Evolutionary conservation across 1,284 basidiomycete genomes (phyloP).

Genomic region (Clitocybe nebularis): DNA sequence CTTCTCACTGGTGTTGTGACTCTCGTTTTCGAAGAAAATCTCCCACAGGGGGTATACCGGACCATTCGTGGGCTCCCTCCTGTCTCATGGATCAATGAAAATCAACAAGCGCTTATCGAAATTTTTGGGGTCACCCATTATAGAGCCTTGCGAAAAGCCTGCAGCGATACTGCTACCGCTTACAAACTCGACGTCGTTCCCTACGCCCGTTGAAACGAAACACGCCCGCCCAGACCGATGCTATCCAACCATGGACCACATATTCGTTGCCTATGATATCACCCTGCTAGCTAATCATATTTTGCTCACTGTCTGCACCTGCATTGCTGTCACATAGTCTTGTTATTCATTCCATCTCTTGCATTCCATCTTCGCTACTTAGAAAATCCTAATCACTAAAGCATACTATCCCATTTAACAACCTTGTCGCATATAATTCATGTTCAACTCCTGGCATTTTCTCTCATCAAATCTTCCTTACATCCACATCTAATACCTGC

Average conservation of each 20-base stretch:
- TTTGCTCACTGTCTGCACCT: constrained; percentile 20
- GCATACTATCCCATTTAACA: constrained; percentile 22
- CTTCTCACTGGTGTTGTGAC: constrained; percentile 77
- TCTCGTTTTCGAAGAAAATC: constrained; percentile 67
- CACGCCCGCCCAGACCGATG: constrained; percentile 1
- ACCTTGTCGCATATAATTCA: constrained; percentile 9
- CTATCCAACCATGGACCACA: not conserved
- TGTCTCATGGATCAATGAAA: constrained; percentile 65
- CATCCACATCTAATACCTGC: constrained; percentile 17
- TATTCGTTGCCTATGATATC: constrained; percentile 8
- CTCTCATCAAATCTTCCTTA: not conserved
- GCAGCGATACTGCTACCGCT: constrained; percentile 61
- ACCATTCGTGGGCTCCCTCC: constrained; percentile 77
- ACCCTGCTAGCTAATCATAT: constrained; percentile 13
- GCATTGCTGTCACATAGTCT: constrained; percentile 31
- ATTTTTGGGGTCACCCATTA: constrained; percentile 71
- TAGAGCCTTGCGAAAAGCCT: constrained; percentile 66
- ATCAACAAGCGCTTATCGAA: constrained; percentile 61
- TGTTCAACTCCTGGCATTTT: not conserved
- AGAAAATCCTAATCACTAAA: constrained; percentile 27
- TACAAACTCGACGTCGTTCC: constrained; percentile 65
- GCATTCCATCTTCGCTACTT: constrained; percentile 23
- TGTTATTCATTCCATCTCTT: constrained; percentile 23
- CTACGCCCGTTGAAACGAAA: constrained; percentile 30
- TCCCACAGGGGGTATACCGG: constrained; percentile 60